phyloP scores from a whole-genome alignment of 2,329 filamentous ascomycete species.

The Tolypocladium paradoxum region DNA sequence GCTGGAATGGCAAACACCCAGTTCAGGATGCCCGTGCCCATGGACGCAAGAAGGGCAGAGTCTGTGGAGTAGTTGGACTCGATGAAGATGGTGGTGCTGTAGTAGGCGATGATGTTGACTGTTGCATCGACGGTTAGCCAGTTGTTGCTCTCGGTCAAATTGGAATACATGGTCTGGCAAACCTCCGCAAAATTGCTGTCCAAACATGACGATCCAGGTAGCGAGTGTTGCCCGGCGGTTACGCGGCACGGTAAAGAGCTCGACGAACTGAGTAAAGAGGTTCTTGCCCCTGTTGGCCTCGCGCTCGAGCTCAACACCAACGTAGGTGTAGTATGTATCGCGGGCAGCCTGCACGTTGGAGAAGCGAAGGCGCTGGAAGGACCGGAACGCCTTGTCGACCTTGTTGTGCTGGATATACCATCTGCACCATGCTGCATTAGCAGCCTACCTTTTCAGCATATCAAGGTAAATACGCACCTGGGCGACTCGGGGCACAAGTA shows the following conservation, averaged over 20 bases:
- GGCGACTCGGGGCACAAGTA: slow-evolving; percentile 55
- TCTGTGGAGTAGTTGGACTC: slow-evolving; percentile 23
- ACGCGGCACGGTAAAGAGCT: slow-evolving; percentile 25
- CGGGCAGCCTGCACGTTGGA: slow-evolving; percentile 45
- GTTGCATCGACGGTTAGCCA: neutral
- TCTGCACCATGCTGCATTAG: slow-evolving; percentile 11
- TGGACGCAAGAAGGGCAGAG: slow-evolving; percentile 19
- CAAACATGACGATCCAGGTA: neutral
- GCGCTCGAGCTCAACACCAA: slow-evolving; percentile 14
- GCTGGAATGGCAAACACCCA: slow-evolving; percentile 18
- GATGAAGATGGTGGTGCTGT: slow-evolving; percentile 34
- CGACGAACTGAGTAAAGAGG: slow-evolving; percentile 27
- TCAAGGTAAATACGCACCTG: too few relatives aligned
- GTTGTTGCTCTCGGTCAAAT: neutral
- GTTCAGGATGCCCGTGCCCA: slow-evolving; percentile 18
- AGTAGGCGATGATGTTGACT: slow-evolving; percentile 48
- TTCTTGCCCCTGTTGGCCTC: slow-evolving; percentile 27
- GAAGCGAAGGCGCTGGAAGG: slow-evolving; percentile 44
- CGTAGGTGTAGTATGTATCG: slow-evolving; percentile 40
- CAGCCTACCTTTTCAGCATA: too few relatives aligned
- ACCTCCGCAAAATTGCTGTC: slow-evolving; percentile 6
- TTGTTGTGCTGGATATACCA: slow-evolving; percentile 37
- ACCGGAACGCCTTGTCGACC: slow-evolving; percentile 39
- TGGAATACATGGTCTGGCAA: neutral
- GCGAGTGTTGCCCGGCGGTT: slow-evolving; percentile 18